A percentile compares a stretch with the other conserved stretches of the same genome.
Evolutionary conservation across 768 basidiomycete genomes (phyloP).

Genomic region (Mycena galopus): DNA sequence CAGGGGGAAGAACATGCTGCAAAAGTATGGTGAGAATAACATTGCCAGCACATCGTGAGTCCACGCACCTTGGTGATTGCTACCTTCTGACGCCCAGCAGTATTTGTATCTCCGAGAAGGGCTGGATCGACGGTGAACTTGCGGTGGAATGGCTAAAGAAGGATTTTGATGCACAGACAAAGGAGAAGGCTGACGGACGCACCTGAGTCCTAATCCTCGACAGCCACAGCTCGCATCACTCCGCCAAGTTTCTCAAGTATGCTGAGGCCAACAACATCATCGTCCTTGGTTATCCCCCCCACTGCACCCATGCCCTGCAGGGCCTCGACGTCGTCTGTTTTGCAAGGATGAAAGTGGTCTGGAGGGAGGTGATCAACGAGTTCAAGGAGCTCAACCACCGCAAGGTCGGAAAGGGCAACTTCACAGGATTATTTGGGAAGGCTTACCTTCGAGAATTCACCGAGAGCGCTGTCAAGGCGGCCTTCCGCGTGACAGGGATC

Average conservation of each 20-base stretch:
- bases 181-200: conserved; percentile 48
- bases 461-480: conserved; percentile 34
- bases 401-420: conserved; percentile 47
- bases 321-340: conserved; percentile 61
- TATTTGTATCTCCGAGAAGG: conserved; percentile 44
- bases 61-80: background rate
- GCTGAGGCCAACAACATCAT: conserved; percentile 51
- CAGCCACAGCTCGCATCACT: conserved; percentile 58
- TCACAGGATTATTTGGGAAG: conserved; percentile 38
- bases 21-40: conserved; percentile 53
- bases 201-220: conserved; percentile 52
- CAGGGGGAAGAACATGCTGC: conserved; percentile 51
- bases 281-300: conserved; percentile 39
- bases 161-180: conserved; percentile 52
- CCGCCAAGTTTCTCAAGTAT: conserved; percentile 49
- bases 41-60: too few relatives aligned
- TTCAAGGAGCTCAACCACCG: conserved; percentile 41
- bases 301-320: conserved; percentile 55
- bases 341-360: conserved; percentile 51
- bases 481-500: conserved; percentile 43
- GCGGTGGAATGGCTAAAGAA: too few relatives aligned
- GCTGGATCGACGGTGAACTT: conserved; percentile 48
- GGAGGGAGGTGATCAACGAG: conserved; percentile 38
- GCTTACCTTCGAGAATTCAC: conserved; percentile 37
- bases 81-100: conserved; percentile 17